These are phyloP conservation scores for Triticum monococcum DNA, from an alignment of 176 grass and related monocot species.

Conservation along the genomic window DNA sequence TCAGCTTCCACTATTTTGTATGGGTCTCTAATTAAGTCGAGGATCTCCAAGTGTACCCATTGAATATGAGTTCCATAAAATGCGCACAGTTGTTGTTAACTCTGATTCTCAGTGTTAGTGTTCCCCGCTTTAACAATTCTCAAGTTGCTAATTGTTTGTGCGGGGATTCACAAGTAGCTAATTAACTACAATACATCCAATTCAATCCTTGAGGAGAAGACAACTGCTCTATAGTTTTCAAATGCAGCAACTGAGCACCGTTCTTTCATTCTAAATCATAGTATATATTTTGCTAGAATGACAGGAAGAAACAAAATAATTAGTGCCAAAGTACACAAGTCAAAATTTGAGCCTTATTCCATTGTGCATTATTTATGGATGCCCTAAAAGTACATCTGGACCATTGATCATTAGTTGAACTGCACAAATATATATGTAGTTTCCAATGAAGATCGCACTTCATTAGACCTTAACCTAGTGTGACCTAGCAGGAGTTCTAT, in stretches of 20 bases:
- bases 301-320: not conserved
- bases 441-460: not conserved
- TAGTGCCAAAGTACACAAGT: not conserved
- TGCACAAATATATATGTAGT: not conserved
- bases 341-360: not conserved
- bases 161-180: not conserved
- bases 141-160: not conserved
- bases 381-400: slow-evolving; percentile 6
- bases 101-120: slow-evolving; percentile 4
- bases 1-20: not conserved
- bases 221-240: not conserved
- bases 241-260: not conserved
- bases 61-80: not conserved
- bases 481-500: slow-evolving; percentile 23
- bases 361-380: not conserved
- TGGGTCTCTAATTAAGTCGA: not conserved
- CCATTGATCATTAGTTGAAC: not conserved
- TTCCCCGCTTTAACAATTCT: slow-evolving; percentile 10
- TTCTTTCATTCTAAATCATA: not conserved
- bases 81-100: slow-evolving; percentile 5
- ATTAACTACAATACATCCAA: not conserved
- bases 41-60: not conserved
- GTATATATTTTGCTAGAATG: not conserved
- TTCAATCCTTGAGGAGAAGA: not conserved
- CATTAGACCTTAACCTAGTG: slow-evolving; percentile 18